Base-by-base conservation (phyloP, 2,329 filamentous ascomycete species). In the Epicoccum sorghinum region DNA sequence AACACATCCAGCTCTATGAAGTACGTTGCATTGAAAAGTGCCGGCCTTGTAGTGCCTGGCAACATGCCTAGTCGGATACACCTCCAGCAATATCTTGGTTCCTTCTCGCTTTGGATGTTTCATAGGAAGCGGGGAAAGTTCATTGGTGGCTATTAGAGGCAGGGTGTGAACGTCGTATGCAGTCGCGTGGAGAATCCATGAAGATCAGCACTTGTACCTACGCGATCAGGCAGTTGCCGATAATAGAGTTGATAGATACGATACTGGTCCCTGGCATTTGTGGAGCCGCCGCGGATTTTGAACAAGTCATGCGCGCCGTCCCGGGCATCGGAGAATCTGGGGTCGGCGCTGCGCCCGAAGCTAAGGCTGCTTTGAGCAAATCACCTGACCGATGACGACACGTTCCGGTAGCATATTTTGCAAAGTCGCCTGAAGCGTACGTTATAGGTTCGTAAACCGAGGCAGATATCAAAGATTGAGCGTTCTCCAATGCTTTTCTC, bases 301-400 rank as follows among this genome's bases (percentile, higher is more conserved):
- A 38, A 29, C 2, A 10, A 24, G 46, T 54, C 52, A 54, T 45
- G 45, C 45, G 51, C 46, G 51, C 40, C 40, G 40, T 44, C 45
- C 51, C 45, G 52, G 52, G 52, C 52, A 54, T 54, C 45, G 52
- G 45, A 30, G 40, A 49, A 54, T 49, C 41, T 54, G 40, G 40
- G 45, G 45, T 49, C 52, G 52, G 52, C 52, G 41, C 38, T 48
- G 35, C 18, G 46, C 40, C 52, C 52, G 52, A 54, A 29, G 37
- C 46, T 48, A 54, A 40, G 22, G 33, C 39, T 35, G 22, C 33
- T 14, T 14, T 48, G 27, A 30, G 45, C 35, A 13, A 18, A 13
- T 35, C 39, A 39, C 45, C 35, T 42, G 35, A 44, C 35, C 22
- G 13, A 43, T 22, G 12, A 37, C 13, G 32, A 33, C 4, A 13